Conservation (phyloP, 148 eudicot species). For the Rhododendron vialii region DNA sequence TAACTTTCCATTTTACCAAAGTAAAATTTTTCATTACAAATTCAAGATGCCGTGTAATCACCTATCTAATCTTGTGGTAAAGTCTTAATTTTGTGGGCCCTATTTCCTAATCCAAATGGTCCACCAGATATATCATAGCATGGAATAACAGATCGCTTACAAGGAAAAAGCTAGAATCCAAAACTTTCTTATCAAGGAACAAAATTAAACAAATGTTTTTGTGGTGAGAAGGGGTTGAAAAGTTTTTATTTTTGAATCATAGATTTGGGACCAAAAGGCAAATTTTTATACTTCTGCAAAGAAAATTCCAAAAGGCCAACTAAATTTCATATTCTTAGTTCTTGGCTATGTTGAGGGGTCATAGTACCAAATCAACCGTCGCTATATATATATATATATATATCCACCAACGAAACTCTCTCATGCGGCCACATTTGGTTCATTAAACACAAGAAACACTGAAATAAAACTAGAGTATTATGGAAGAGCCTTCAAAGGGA, state of each 20-base stretch:
- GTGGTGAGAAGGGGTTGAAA: not conserved
- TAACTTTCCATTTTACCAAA: not conserved
- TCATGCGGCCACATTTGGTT: not conserved
- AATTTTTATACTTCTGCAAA: not conserved
- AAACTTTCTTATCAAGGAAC: not conserved
- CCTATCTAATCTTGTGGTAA: not conserved
- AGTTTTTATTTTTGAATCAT: not conserved
- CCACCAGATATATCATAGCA: not conserved
- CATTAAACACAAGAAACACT: not conserved
- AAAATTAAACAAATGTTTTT: not conserved
- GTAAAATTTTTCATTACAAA: not conserved
- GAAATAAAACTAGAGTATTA: not conserved
- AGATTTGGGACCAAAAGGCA: not conserved
- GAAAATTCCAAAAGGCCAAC: not conserved
- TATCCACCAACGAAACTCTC: not conserved
- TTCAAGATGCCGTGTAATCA: not conserved
- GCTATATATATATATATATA: not conserved
- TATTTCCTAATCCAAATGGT: not conserved
- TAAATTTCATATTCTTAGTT: not conserved
- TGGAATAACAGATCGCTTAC: not conserved
- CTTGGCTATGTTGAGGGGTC: not conserved
- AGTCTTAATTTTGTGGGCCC: not conserved
- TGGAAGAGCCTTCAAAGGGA: conserved; percentile 30
- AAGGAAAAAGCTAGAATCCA: not conserved
- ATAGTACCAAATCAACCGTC: not conserved